Base-by-base conservation (phyloP, 2,329 filamentous ascomycete genomes). In the Monosporascus sp. region DNA sequence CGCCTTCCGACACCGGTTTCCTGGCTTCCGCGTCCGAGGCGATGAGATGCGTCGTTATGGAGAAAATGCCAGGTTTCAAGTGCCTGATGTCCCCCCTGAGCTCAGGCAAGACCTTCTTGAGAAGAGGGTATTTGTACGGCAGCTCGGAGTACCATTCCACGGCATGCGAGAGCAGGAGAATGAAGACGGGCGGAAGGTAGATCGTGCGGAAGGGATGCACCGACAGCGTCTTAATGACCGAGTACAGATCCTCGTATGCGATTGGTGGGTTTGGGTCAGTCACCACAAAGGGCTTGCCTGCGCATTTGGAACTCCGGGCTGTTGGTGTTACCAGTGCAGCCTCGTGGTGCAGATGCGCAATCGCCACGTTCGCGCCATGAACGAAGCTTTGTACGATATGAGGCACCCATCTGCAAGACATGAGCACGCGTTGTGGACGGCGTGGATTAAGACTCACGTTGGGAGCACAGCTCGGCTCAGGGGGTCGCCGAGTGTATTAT, bases 401-500 rank as follows among this genome's bases (percentile, higher is more conserved):
- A 3, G 56, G 54, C 0, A 64, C 64, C 73, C 72, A 74, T 15
- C 70, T 75, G 55, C 7, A 17, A 5, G 18, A 8, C 47, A 24
- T 37, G 18, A 52, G 52, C 44, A 24, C 47, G 35, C n/a, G 41
- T 24, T 27, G 18, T 35, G 18, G 5, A 18, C 4, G 11, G 7
- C 7, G 7, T 20, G 27, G 22, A 27, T 51, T 22, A n/a, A 5
- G 46, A 73, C 69, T 74, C 66, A 81, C 67, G 73, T 73, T 8
- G 74, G 73, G 48, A 65, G 62, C 1, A 71, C 63, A 0, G 64
- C 62, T 37, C 63, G 66, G 20, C 64, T 67, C 39, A 80, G 60
- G 46, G 75, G 74, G 1, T 70, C 61, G 1, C 73, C 74, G 1
- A 76, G 70, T 3, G 76, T 70, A 37, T 74, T 75, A 58, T 80